Conservation (phyloP, 2,329 filamentous ascomycete genomes). For the Botrytis cinerea region DNA sequence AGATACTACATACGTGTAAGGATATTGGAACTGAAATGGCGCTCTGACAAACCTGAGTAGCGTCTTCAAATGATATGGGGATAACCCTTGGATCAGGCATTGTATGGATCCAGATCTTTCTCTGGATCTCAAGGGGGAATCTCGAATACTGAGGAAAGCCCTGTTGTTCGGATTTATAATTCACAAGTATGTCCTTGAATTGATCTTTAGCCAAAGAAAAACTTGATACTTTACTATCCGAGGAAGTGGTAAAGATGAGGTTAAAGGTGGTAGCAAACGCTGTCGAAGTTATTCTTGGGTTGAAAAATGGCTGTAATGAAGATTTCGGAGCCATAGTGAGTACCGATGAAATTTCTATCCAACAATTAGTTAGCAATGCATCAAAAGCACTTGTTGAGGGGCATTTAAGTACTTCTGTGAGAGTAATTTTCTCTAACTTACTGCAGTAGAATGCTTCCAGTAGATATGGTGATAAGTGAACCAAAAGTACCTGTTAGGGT, state of each 20-base stretch:
- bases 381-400: no score
- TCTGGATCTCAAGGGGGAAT: constrained; percentile 3
- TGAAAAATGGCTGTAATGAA: neutral
- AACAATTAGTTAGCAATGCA: neutral
- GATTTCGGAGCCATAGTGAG: neutral
- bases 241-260: neutral
- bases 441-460: neutral
- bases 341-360: neutral
- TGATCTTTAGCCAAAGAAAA: neutral
- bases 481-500: neutral
- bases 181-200: neutral
- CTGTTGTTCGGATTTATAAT: neutral
- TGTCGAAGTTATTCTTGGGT: neutral
- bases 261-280: neutral
- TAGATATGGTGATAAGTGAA: neutral
- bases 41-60: neutral
- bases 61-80: neutral
- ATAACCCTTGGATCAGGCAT: neutral
- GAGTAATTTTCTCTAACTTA: neutral
- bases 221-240: neutral
- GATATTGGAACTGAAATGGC: constrained; percentile 2
- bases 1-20: neutral
- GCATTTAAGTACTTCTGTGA: neutral
- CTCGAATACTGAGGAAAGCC: neutral
- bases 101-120: constrained; percentile 1